These are phyloP conservation scores for Cladochytrium tenue DNA, from an alignment of 371 early-diverging fungal species.

Conservation along the genomic window DNA sequence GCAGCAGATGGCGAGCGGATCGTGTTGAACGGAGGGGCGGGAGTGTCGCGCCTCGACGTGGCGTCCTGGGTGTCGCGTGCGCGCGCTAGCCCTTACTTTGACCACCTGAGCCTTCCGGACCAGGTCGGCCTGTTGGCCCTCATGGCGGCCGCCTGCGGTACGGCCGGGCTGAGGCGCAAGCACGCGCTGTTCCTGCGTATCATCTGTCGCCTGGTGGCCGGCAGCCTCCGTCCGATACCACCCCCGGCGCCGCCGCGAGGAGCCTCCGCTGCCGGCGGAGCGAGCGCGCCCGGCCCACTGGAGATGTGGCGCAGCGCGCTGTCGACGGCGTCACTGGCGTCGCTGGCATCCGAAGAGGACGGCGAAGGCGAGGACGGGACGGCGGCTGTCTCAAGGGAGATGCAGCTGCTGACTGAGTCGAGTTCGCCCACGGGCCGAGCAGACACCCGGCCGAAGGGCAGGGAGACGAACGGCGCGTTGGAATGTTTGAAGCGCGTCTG, in stretches of 20 bases:
- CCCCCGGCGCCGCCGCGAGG: too few species aligned
- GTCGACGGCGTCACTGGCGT: neutral
- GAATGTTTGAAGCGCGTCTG: constrained; percentile 68
- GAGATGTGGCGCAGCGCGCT: neutral
- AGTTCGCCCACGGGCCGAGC: constrained; percentile 8
- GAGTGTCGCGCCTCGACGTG: constrained; percentile 53
- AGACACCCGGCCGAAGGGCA: neutral
- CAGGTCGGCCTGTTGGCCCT: constrained; percentile 54
- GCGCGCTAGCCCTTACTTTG: constrained; percentile 45
- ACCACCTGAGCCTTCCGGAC: constrained; percentile 59
- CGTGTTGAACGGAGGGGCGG: constrained; percentile 37
- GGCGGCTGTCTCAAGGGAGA: neutral
- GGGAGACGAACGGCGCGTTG: constrained; percentile 51
- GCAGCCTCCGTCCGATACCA: constrained; percentile 16
- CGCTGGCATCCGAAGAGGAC: neutral
- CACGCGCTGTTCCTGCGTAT: constrained; percentile 74
- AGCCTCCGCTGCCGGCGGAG: neutral
- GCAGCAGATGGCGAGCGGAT: constrained; percentile 27
- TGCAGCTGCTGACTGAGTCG: neutral
- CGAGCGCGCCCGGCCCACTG: neutral
- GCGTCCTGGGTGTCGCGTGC: constrained; percentile 62
- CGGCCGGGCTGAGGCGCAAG: constrained; percentile 69
- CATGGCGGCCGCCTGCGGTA: constrained; percentile 63
- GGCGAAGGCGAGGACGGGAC: neutral
- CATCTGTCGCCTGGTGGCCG: constrained; percentile 56